phyloP scores from a whole-genome alignment of 148 eudicot genomes.

The Nepenthes mirabilis region DNA sequence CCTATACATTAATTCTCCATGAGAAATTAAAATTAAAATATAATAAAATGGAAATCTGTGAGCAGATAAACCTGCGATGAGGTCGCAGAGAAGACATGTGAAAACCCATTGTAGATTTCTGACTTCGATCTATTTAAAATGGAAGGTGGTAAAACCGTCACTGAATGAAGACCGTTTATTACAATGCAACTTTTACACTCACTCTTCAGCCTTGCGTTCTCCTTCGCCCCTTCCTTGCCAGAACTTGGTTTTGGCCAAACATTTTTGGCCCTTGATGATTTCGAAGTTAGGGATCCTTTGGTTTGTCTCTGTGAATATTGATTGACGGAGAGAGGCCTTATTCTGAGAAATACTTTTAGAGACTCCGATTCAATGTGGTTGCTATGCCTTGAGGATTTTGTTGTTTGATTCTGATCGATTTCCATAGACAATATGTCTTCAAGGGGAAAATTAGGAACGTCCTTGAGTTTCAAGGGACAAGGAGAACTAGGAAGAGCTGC shows the following conservation, averaged over 20 bases:
- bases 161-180: constrained; percentile 39
- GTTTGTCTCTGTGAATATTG: neutral
- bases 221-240: neutral
- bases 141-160: constrained; percentile 40
- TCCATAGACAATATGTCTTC: constrained; percentile 28
- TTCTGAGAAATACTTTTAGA: constrained; percentile 54
- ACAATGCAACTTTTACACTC: constrained; percentile 22
- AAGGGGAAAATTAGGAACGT: constrained; percentile 27
- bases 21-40: neutral
- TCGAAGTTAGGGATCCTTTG: neutral
- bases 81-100: constrained; percentile 40
- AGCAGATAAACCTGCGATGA: constrained; percentile 48
- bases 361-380: constrained; percentile 11
- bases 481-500: constrained; percentile 12
- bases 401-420: constrained; percentile 10
- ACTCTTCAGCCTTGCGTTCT: constrained; percentile 12
- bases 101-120: constrained; percentile 57
- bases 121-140: constrained; percentile 32
- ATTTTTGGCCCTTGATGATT: constrained; percentile 11
- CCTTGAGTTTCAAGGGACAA: neutral
- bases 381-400: neutral
- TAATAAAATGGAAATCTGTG: neutral
- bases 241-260: constrained; percentile 36
- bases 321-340: constrained; percentile 28
- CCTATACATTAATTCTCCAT: constrained; percentile 19